Evolutionary conservation across 306 rosid species (phyloP).

Genomic region (Castanopsis chinensis): DNA sequence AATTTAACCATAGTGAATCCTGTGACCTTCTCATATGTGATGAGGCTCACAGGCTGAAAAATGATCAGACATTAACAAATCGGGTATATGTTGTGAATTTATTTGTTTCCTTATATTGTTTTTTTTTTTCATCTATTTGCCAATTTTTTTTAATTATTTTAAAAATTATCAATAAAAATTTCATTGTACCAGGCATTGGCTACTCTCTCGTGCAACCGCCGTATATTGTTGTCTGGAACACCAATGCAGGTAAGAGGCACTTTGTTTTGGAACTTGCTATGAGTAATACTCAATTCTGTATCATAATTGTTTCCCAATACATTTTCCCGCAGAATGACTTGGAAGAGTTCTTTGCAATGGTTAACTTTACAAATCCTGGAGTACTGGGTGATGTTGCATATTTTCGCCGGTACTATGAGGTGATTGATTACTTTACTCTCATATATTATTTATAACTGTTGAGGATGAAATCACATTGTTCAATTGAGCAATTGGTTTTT

Average conservation of each 20-base stretch:
- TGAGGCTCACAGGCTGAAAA: slow-evolving; percentile 96
- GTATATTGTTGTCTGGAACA: slow-evolving; percentile 91
- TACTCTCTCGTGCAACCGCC: slow-evolving; percentile 73
- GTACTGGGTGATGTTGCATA: slow-evolving; percentile 68
- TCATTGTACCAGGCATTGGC: slow-evolving; percentile 79
- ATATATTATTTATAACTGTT: not conserved
- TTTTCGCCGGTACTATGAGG: slow-evolving; percentile 91
- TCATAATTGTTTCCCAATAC: not conserved
- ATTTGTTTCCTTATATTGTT: not conserved
- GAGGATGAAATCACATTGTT: not conserved
- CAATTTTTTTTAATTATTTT: not conserved
- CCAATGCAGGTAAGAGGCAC: slow-evolving; percentile 79
- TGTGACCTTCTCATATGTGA: slow-evolving; percentile 97
- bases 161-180: slow-evolving; percentile 15
- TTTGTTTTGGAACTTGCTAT: not conserved
- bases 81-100: slow-evolving; percentile 48
- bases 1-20: slow-evolving; percentile 62
- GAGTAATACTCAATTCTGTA: not conserved
- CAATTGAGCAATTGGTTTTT: not conserved
- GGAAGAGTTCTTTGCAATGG: slow-evolving; percentile 95
- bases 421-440: slow-evolving; percentile 31
- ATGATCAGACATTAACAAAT: slow-evolving; percentile 95
- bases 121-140: not conserved
- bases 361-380: slow-evolving; percentile 90
- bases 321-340: slow-evolving; percentile 75